Conservation (phyloP, 805 yeast species). For the Ogataea ramenticola region DNA sequence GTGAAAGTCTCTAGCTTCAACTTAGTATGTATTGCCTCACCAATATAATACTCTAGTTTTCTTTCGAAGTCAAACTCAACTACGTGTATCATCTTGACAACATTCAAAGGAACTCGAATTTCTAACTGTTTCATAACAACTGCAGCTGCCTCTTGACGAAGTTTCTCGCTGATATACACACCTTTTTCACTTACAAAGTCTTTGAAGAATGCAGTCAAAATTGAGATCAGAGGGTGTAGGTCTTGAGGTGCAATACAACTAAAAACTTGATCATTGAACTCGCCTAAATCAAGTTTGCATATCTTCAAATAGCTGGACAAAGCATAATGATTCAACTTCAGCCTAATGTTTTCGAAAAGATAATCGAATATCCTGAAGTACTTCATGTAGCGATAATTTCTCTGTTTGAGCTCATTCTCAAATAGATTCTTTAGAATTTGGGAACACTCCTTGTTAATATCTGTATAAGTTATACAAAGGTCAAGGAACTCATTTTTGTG, state of each 20-base stretch:
- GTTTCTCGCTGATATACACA: not conserved
- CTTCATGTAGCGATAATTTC: slow-evolving; percentile 8
- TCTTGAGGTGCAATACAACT: slow-evolving; percentile 9
- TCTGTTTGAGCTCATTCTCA: slow-evolving; percentile 4
- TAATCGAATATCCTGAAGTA: slow-evolving; percentile 16
- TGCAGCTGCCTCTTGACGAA: not conserved
- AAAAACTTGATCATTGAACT: not conserved
- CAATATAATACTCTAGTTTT: slow-evolving; percentile 45
- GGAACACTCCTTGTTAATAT: slow-evolving; percentile 38
- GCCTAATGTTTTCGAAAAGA: slow-evolving; percentile 13
- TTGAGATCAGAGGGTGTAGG: slow-evolving; percentile 4
- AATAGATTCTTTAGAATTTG: slow-evolving; percentile 17
- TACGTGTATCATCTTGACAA: slow-evolving; percentile 51
- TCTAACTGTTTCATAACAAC: slow-evolving; percentile 10
- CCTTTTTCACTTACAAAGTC: slow-evolving; percentile 1
- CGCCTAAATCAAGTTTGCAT: not conserved
- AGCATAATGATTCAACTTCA: slow-evolving; percentile 23
- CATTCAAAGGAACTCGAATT: slow-evolving; percentile 59
- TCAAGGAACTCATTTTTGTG: slow-evolving; percentile 28
- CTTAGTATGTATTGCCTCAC: slow-evolving; percentile 48
- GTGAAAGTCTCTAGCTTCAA: slow-evolving; percentile 37
- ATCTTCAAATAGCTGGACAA: slow-evolving; percentile 14
- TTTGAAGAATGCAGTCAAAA: slow-evolving; percentile 9
- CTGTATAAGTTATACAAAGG: slow-evolving; percentile 38
- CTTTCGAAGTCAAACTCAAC: slow-evolving; percentile 38